Conservation (phyloP, 225 moss, liverwort and hornwort species). For the Thuidium tamariscinum region DNA sequence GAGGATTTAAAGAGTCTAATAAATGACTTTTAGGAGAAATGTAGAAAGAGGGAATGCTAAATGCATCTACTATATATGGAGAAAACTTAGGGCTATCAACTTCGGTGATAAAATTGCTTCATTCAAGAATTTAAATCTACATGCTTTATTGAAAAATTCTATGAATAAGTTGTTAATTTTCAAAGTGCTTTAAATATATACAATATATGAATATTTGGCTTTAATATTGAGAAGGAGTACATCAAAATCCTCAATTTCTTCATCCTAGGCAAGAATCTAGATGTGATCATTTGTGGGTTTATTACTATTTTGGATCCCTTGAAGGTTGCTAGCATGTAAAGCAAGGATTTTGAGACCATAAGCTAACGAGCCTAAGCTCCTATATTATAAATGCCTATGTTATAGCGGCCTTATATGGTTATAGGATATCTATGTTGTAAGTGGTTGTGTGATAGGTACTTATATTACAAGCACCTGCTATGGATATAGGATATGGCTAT, state of each 20-base stretch:
- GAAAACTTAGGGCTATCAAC: not conserved
- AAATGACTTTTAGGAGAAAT: not conserved
- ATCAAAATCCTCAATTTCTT: not conserved
- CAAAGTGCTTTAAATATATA: not conserved
- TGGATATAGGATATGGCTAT: too few relatives aligned
- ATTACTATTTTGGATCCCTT: not conserved
- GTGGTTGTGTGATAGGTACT: too few relatives aligned
- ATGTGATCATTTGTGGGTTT: rapidly evolving
- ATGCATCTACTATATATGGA: not conserved
- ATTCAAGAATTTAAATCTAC: not conserved
- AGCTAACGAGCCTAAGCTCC: too few relatives aligned
- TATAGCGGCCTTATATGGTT: too few relatives aligned
- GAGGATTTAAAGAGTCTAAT: not conserved
- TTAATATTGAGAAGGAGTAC: not conserved
- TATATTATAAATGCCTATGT: too few relatives aligned
- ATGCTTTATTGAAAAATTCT: not conserved
- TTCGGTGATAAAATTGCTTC: rapidly evolving
- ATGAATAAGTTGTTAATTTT: not conserved
- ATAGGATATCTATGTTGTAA: too few relatives aligned
- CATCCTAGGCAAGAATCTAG: not conserved
- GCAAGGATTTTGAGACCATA: too few relatives aligned
- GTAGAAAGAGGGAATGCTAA: not conserved
- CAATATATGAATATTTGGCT: not conserved
- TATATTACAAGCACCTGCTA: too few relatives aligned
- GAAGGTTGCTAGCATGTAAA: too few relatives aligned